Conservation (phyloP, 2,329 filamentous ascomycete species). For the Sporothrix phasma region DNA sequence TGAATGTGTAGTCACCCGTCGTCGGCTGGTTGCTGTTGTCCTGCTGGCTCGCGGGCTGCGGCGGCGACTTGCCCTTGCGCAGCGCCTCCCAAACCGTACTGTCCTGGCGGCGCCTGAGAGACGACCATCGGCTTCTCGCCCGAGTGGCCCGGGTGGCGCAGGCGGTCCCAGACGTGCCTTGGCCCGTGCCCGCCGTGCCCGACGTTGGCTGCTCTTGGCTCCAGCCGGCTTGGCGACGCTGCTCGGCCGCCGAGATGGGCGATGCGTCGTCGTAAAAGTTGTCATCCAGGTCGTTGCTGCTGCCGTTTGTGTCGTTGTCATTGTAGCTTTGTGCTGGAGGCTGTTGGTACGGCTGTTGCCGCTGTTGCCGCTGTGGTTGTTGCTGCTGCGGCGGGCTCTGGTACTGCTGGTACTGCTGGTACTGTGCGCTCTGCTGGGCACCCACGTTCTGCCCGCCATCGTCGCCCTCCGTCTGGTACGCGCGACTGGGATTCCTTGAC, state of each 20-base stretch:
- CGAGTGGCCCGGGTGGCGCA: slow-evolving; percentile 9
- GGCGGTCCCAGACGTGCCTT: slow-evolving; percentile 20
- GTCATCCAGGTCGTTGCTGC: neutral
- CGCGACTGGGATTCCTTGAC: neutral
- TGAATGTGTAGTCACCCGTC: slow-evolving; percentile 13
- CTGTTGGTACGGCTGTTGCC: neutral
- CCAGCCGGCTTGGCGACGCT: neutral
- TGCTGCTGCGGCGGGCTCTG: neutral
- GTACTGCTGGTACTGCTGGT: neutral
- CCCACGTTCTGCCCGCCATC: too few relatives aligned
- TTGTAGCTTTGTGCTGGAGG: neutral
- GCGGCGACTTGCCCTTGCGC: neutral
- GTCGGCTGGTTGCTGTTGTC: neutral
- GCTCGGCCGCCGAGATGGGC: slow-evolving; percentile 15
- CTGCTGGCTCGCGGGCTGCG: neutral
- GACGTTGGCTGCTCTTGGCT: slow-evolving; percentile 9
- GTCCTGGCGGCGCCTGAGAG: neutral
- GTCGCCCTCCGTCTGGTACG: neutral
- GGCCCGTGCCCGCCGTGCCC: neutral
- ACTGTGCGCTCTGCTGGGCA: neutral
- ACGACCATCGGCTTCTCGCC: neutral
- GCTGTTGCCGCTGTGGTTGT: neutral
- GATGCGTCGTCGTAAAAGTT: slow-evolving; percentile 19
- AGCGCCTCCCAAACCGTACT: slow-evolving; percentile 1
- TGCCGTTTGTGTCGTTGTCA: neutral